phyloP scores from a whole-genome alignment of 129 eudicot species.

The Flaveria bidentis region DNA sequence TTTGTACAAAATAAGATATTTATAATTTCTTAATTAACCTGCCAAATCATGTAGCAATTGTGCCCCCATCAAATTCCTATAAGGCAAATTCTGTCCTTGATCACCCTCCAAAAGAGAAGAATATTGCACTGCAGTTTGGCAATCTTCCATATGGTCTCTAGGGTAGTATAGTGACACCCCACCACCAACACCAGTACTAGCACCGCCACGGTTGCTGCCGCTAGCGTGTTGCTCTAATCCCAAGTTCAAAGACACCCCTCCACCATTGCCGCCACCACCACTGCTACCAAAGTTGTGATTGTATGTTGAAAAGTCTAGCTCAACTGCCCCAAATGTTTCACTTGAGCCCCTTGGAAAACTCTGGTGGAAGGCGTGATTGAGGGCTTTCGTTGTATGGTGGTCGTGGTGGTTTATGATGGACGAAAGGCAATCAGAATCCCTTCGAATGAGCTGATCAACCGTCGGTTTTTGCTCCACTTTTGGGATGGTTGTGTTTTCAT shows the following conservation, averaged over 20 bases:
- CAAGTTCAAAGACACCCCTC: conserved; percentile 83
- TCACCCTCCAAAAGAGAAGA: conserved; percentile 89
- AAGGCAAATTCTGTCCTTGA: conserved; percentile 73
- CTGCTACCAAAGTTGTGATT: conserved; percentile 46
- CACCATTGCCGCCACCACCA: conserved; percentile 38
- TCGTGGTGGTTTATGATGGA: conserved; percentile 65
- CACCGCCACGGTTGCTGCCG: conserved; percentile 15
- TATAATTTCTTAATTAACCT: conserved; percentile 40
- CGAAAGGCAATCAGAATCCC: conserved; percentile 77
- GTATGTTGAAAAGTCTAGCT: conserved; percentile 73
- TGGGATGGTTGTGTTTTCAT: conserved; percentile 32
- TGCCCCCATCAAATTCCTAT: conserved; percentile 94
- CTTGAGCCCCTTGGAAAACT: conserved; percentile 45
- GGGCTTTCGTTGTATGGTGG: conserved; percentile 32
- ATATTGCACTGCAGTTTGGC: conserved; percentile 71
- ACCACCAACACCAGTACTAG: conserved; percentile 41
- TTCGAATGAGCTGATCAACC: conserved; percentile 57
- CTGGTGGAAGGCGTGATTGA: conserved; percentile 39
- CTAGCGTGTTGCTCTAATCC: conserved; percentile 82
- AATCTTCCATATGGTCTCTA: conserved; percentile 72
- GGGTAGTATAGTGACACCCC: conserved; percentile 69
- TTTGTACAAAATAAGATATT: conserved; percentile 21
- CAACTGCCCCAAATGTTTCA: conserved; percentile 60
- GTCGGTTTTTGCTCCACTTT: conserved; percentile 67
- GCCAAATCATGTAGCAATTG: conserved; percentile 95